phyloP scores from a whole-genome alignment of 768 basidiomycete genomes.

The Paxillus ammoniavirescens region DNA sequence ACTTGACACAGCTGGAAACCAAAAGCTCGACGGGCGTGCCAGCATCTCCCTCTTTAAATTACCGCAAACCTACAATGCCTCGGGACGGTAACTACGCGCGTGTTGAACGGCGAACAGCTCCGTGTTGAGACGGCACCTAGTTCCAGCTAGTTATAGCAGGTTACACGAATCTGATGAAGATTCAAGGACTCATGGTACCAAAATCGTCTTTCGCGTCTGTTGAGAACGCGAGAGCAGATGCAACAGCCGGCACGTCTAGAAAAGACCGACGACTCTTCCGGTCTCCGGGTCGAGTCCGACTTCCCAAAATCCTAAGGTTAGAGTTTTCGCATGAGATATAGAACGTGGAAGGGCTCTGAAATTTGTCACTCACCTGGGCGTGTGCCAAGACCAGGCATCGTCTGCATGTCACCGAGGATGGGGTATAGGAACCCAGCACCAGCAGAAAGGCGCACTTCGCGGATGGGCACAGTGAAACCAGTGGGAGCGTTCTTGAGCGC shows the following conservation, averaged over 20 bases:
- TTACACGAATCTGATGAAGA: constrained; percentile 21
- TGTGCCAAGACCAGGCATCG: constrained; percentile 95
- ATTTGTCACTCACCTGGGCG: constrained; percentile 63
- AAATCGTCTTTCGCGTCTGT: constrained; percentile 12
- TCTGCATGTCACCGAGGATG: constrained; percentile 94
- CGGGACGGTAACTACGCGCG: constrained; percentile 22
- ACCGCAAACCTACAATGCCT: constrained; percentile 16
- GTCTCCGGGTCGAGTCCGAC: constrained; percentile 77
- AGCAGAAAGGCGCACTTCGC: constrained; percentile 82
- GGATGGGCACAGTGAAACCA: constrained; percentile 92
- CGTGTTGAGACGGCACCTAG: constrained; percentile 37
- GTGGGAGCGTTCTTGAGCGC: constrained; percentile 87
- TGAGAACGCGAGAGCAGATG: constrained; percentile 14
- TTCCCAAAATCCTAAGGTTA: constrained; percentile 79
- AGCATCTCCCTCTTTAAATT: constrained; percentile 1
- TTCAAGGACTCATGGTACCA: constrained; percentile 1
- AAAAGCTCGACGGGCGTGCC: neutral
- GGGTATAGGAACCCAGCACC: constrained; percentile 97
- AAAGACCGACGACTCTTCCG: constrained; percentile 83
- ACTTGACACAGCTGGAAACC: neutral
- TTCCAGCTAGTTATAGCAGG: constrained; percentile 11
- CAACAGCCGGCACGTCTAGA: constrained; percentile 41
- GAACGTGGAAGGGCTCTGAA: neutral
- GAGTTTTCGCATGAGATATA: constrained; percentile 10
- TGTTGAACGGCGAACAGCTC: constrained; percentile 41